Percentiles rank a stretch among this genome's conserved stretches.
phyloP scores from a whole-genome alignment of 1,139 yeast species.

The Scheffersomyces titani region DNA sequence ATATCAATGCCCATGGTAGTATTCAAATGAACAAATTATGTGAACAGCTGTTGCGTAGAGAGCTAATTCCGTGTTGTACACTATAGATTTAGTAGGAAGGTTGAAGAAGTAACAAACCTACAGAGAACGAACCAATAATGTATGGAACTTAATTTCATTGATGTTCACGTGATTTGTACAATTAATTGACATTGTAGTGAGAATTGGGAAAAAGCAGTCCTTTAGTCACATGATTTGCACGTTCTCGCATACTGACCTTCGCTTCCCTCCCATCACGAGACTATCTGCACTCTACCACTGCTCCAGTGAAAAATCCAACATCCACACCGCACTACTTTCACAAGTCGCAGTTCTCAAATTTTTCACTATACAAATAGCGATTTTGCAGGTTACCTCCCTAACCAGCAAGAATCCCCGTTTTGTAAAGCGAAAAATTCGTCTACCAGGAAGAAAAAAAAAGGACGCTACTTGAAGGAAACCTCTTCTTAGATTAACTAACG shows the following conservation, averaged over 20 bases:
- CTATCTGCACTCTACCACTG: neutral
- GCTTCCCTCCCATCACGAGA: neutral
- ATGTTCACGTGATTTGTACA: no score
- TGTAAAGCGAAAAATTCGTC: neutral
- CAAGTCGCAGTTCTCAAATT: neutral
- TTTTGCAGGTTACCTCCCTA: neutral
- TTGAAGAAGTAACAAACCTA: no score
- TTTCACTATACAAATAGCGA: neutral
- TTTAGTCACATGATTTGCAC: neutral
- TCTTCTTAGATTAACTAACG: neutral
- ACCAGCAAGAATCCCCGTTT: neutral
- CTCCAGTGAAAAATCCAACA: neutral
- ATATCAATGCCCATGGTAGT: no score
- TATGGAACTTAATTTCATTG: no score
- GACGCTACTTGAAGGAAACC: neutral
- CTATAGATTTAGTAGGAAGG: no score
- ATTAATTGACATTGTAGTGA: no score
- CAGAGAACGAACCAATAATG: no score
- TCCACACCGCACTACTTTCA: neutral
- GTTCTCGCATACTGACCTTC: neutral
- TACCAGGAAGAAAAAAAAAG: neutral
- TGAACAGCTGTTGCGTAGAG: no score
- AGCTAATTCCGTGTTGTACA: no score
- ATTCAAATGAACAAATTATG: no score
- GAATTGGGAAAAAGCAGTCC: neutral